Conservation (phyloP, 208 protist species). For the Trypanosoma lewisi region DNA sequence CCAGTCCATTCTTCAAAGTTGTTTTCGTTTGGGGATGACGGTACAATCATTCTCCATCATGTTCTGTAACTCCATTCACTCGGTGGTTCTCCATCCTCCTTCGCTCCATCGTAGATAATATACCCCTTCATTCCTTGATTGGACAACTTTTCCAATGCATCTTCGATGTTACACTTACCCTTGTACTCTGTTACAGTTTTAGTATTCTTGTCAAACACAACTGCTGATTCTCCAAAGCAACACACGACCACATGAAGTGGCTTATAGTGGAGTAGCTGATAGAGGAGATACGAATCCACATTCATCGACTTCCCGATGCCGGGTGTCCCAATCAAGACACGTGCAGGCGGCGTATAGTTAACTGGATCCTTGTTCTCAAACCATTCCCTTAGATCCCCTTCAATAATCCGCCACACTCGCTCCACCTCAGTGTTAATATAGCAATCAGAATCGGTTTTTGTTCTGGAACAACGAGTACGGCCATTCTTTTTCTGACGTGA, state of each 20-base stretch:
- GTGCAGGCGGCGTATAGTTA: not conserved
- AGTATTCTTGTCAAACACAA: constrained; percentile 4
- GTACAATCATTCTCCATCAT: not conserved
- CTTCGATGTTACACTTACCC: not conserved
- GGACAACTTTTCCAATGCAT: not conserved
- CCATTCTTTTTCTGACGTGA: too few relatives aligned
- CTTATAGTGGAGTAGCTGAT: not conserved
- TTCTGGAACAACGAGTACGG: too few relatives aligned
- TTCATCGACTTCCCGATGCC: not conserved
- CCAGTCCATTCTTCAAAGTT: not conserved
- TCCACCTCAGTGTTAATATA: not conserved
- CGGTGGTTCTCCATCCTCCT: not conserved
- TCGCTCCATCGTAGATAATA: not conserved
- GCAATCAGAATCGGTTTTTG: too few relatives aligned
- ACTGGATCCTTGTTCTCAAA: not conserved
- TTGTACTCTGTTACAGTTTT: not conserved
- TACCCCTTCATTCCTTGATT: not conserved
- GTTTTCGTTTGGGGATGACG: constrained; percentile 3
- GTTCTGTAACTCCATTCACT: not conserved
- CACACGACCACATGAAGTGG: not conserved
- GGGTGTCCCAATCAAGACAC: not conserved
- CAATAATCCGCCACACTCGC: not conserved
- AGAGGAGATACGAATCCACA: not conserved
- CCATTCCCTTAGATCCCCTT: not conserved
- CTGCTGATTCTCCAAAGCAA: not conserved